Base-by-base conservation (phyloP, 495 filamentous ascomycete genomes). In the Penicillium turbatum region DNA sequence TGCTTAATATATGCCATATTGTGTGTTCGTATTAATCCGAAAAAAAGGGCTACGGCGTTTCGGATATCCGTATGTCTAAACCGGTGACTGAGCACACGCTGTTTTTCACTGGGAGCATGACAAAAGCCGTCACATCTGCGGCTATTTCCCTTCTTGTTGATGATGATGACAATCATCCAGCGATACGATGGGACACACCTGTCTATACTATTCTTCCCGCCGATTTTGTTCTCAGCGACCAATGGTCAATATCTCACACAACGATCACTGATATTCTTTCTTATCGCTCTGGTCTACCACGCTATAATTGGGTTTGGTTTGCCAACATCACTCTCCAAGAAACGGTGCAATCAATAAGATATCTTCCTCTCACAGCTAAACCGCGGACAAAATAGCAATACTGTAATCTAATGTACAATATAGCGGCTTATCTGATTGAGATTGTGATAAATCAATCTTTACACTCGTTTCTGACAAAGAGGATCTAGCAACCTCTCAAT, bases 91-190 rank as follows among this genome's bases (percentile, higher is more conserved):
- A 74, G 9, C 62, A 69, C n/a, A 73, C 72, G 10, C 65, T 73
- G 17, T 72, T 71, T 63, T 72, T 71, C 52, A 63, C 59, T 17
- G 48, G 68, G 53, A 78, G 75, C 53, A 82, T 78, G 6, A 82
- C 77, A 27, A 82, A 83, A 58, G 72, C 78, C 12, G 81, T 80
- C 67, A 76, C 73, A 15, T 73, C 76, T 3, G 77, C 80, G 9
- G 61, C 65, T 24, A 51, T 77, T 1, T 72, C 75, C n/a, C 61
- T 74, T 3, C 66, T 82, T 1, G 71, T 82, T 35, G 68, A 72
- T 8, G 67, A 74, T 27, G 46, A 51, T 31, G 55, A 61, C 24
- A 58, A 56, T 17, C 58, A 55, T 35, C 62, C 68, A 26, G 53
- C 67, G 9, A 54, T 82, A 11, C 57, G 65, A 48, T 82, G 73